These are phyloP conservation scores for Syzygium grande DNA, from an alignment of 345 rosid genomes.

Conservation along the genomic window DNA sequence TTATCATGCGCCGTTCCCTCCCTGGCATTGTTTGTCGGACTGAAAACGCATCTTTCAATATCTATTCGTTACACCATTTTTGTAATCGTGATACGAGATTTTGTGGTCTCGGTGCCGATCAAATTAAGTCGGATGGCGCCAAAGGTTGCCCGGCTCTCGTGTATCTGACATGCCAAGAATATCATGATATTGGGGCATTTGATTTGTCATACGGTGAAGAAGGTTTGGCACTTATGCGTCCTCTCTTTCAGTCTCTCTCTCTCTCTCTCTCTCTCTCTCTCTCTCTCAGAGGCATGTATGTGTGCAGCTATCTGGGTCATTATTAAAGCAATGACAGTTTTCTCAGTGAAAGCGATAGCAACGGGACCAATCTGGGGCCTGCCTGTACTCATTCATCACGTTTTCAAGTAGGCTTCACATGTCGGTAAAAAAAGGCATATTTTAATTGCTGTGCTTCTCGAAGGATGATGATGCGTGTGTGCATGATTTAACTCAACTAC, in stretches of 20 bases:
- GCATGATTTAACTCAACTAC: neutral
- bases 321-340: neutral
- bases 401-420: neutral
- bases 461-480: neutral
- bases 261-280: neutral
- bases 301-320: neutral
- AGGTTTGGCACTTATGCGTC: neutral
- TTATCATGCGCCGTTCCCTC: neutral
- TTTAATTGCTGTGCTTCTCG: neutral
- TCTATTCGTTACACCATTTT: constrained; percentile 1
- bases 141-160: neutral
- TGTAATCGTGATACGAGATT: neutral
- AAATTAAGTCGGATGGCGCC: neutral
- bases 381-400: neutral
- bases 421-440: neutral
- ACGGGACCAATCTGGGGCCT: neutral
- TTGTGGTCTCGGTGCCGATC: neutral
- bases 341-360: neutral
- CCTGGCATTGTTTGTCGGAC: neutral
- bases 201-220: neutral
- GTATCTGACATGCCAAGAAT: neutral
- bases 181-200: neutral
- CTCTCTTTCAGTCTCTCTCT: neutral
- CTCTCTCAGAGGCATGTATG: neutral
- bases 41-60: neutral